Evolutionary conservation across 2,329 filamentous ascomycete genomes (phyloP), one percentile per base, ranked within the genome.

Genomic region (Endothia cerciana): DNA sequence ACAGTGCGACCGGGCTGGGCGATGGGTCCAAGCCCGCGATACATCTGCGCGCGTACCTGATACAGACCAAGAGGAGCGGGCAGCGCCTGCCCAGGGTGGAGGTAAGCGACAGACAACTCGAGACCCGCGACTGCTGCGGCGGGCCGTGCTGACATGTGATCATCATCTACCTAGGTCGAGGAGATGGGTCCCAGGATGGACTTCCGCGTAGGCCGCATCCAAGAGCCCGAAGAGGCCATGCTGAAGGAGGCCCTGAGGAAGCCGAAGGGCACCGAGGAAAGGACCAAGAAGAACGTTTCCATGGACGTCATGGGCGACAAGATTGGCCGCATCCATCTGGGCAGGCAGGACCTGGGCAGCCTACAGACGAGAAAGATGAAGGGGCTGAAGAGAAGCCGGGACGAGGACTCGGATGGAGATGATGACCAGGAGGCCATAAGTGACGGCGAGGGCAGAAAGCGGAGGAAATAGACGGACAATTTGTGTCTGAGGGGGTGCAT

Each of bases 311-410:
- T 99, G 81, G 95, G 95, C 76, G 95, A 99, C 80, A 98, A 98
- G 89, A 85, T 98, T 70, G 95, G 94, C 69, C 89, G 93, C 72
- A 91, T 99, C 69, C 95, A 99, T 78, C 80, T 97, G 67, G 93
- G 91, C 74, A 93, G 90, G 82, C 93, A 97, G 80, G 93, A 99
- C 80, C 85, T 99, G 66, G 85, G 83, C 75, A 87, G 91, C 73
- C 79, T 99, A 78, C 95, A 99, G 83, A 96, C 94, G 62, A 89
- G 95, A 75, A 99, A 99, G 88, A 98, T 99, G 94, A 99, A 99
- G 88, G 95, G 94, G 71, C 79, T 99, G 71, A 99, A 98, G 87
- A 86, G 95, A 71, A 88, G 85, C 70, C 87, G 92, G 63, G 89
- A 89, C 69, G 80, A 87, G 30, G 83, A 85, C 61, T 82, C 80